A percentile compares a stretch with the other conserved stretches of the same genome.
phyloP scores from a whole-genome alignment of 176 grass and related monocot genomes.

The Calamus simplicifolius region DNA sequence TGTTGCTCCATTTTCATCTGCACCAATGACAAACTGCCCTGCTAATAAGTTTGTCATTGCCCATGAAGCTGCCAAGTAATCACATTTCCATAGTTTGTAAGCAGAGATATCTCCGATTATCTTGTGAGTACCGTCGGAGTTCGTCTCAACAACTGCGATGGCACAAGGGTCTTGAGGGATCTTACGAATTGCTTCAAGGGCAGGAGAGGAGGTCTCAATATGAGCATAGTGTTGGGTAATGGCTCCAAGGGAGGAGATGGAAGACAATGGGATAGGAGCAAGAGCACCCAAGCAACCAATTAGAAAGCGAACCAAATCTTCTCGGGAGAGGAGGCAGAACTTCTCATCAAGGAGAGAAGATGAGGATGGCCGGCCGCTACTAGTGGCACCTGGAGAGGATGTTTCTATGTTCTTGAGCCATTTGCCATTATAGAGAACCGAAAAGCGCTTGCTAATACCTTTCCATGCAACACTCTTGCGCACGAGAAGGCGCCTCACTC shows the following conservation, averaged over 20 bases:
- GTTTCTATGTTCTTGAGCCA: conserved; percentile 65
- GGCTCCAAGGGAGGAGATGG: conserved; percentile 68
- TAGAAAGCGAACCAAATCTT: conserved; percentile 82
- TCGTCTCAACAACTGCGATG: conserved; percentile 59
- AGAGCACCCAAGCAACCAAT: conserved; percentile 92
- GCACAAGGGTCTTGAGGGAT: conserved; percentile 60
- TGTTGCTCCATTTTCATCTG: conserved; percentile 38
- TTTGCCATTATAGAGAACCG: conserved; percentile 69
- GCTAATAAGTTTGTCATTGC: conserved; percentile 73
- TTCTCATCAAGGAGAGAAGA: conserved; percentile 29
- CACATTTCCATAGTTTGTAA: conserved; percentile 91
- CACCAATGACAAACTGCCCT: conserved; percentile 68
- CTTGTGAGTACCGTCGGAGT: conserved; percentile 40
- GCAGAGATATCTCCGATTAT: conserved; percentile 92
- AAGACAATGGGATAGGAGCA: conserved; percentile 63
- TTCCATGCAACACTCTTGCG: conserved; percentile 71
- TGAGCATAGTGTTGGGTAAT: conserved; percentile 48
- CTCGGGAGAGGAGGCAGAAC: conserved; percentile 80
- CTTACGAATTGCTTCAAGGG: conserved; percentile 63
- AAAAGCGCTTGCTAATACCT: conserved; percentile 87
- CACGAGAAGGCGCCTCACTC: conserved; percentile 77
- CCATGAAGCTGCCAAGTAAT: conserved; percentile 68
- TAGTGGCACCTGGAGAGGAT: conserved; percentile 33
- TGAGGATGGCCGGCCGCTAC: conserved; percentile 18
- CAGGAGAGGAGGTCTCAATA: conserved; percentile 44